Conservation (phyloP, 345 rosid species). For the Viola odorata region DNA sequence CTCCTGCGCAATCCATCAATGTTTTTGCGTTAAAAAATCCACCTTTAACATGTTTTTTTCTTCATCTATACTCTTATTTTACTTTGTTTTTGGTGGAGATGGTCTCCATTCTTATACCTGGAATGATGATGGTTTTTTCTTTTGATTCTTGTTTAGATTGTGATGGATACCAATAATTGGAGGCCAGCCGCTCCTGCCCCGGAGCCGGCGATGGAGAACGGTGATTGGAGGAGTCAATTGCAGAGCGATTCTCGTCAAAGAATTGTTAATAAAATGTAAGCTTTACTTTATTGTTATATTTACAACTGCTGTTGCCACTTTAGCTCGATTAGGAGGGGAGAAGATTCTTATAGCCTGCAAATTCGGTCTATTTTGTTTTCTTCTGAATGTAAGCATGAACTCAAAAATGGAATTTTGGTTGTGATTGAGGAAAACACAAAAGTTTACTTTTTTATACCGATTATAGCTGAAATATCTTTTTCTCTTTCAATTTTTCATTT, state of each 20-base stretch:
- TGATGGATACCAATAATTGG: conserved; percentile 14
- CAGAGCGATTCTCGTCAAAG: conserved; percentile 37
- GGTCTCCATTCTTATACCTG: too few relatives aligned
- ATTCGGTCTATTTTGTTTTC: not conserved
- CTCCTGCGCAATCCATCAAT: too few relatives aligned
- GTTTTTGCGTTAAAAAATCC: too few relatives aligned
- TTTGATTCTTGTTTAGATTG: not conserved
- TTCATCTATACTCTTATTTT: too few relatives aligned
- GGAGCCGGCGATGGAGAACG: conserved; percentile 34
- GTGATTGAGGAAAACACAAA: too few relatives aligned
- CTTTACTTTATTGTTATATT: not conserved
- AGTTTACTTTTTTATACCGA: not conserved
- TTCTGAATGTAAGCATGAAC: too few relatives aligned
- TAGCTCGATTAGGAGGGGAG: too few relatives aligned
- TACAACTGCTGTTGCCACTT: not conserved
- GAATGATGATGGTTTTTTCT: not conserved
- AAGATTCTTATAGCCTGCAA: not conserved
- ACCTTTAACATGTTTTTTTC: too few relatives aligned
- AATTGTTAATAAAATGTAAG: conserved; percentile 31
- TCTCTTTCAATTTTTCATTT: too few relatives aligned
- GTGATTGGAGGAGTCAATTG: conserved; percentile 62
- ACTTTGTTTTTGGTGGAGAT: too few relatives aligned
- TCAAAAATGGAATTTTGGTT: too few relatives aligned
- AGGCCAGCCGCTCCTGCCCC: conserved; percentile 22
- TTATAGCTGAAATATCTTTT: not conserved